Evolutionary conservation across 129 eudicot genomes (phyloP), one percentile per base, ranked within the genome.

Genomic region (Smallanthus sonchifolius): DNA sequence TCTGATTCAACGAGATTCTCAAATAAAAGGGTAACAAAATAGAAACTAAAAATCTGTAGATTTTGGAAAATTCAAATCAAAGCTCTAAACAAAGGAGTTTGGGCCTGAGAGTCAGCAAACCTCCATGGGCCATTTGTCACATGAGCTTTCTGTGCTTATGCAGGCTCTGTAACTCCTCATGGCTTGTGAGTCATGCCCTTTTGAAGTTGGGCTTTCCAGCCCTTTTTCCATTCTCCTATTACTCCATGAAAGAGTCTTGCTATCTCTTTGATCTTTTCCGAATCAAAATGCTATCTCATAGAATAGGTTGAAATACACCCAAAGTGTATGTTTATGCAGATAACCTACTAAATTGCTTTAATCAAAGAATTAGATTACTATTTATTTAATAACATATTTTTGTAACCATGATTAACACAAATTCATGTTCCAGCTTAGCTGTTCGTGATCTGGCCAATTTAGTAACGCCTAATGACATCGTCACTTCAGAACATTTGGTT

Each of bases 401-500:
- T 54, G 42, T 55, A 39, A 54, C 13, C 28, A 7, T 19, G 24
- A 54, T 54, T 54, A 17, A 19, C 60, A 10, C 55, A 11, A 42
- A 40, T 39, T 73, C 38, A 17, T 55, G 10, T 82, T 79, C 70
- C 88, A 93, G 92, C 80, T 84, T 93, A 75, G 95, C 91, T 77
- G 96, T 90, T 60, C 87, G 92, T 71, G 98, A 93, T 79, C 91
- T 93, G 60, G 83, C 96, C 63, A 83, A 84, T 76, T 42, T 93
- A 57, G 92, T 93, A 73, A 83, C 75, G 85, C 95, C 92, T 34
- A 78, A 81, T 61, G 96, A 90, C 66, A 49, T 93, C 36, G 62
- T 93, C 47, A 84, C 83, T 39, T 75, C 95, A 47, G 96, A 93
- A 65, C 92, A 90, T 77, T 77, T 93, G 72, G 78, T 86, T 40